Base-by-base conservation (phyloP, 352 stramenopile species). In the Globisporangium sylvaticum region DNA sequence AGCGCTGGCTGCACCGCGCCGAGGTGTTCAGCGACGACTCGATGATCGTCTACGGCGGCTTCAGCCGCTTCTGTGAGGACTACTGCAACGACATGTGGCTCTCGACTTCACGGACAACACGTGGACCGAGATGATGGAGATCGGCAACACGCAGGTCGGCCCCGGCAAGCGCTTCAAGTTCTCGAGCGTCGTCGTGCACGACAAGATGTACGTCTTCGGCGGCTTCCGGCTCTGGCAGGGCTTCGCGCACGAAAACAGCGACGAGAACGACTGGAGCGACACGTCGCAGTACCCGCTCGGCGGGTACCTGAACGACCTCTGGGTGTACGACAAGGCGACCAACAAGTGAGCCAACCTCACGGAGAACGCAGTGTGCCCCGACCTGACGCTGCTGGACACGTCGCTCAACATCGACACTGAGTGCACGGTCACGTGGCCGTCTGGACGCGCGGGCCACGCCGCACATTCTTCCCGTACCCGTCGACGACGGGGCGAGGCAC, bases 51-150 rank as follows among this genome's bases (percentile, higher is more conserved):
- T 98, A 98, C 70, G 96, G 95, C 29, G 96, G 96, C 9, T 99
- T 98, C 65, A 89, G 83, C 0, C 83, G 90, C 7, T 75, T 95
- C 31, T 99, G 96, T 68, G 84, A 90, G 44, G 96, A 99, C 72
- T 99, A 98, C 67, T 99, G 96, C 75, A 81, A 97, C 71, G 96
- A 99, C 76, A 80, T 98, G 71, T 99, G 96, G 96, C 69, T 96
- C 98, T 97, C 59, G 90, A 98, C 72, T 88, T 98, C 60, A 72
- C 73, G 0, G 84, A 96, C 72, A 93, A 95, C 64, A 76, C 85
- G 44, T 98, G 92, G 93, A 97, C 85, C 37, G 77, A 97, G 70
- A 84, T 94, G 77, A 88, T 87, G 61, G 80, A 90, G 70, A 58
- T 93, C 22, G 83, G 82, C n/a, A 90, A 82, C 66, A 72, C 66